Conservation (phyloP, 805 yeast genomes). For the Starmerella bombi region DNA sequence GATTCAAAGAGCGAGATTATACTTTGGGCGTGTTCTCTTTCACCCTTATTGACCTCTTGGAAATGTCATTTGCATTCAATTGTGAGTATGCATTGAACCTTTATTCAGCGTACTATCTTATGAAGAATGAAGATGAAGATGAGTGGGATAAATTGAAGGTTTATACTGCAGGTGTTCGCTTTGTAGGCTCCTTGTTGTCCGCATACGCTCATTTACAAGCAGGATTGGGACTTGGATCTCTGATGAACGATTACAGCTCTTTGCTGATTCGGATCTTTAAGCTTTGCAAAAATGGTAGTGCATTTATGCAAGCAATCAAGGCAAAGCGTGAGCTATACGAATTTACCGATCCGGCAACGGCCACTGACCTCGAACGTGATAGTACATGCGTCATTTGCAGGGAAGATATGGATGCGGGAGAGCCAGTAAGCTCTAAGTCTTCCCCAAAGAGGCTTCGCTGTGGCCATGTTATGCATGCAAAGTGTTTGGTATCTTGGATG, state of each 20-base stretch:
- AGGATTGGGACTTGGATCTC: constrained; percentile 29
- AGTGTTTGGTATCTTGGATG: constrained; percentile 86
- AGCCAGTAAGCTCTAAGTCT: constrained; percentile 15
- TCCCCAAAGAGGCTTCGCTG: constrained; percentile 69
- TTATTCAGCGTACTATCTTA: constrained; percentile 42
- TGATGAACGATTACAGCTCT: constrained; percentile 38
- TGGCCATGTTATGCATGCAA: constrained; percentile 77
- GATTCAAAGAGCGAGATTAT: constrained; percentile 5
- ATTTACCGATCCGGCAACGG: constrained; percentile 49
- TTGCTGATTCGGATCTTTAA: constrained; percentile 22
- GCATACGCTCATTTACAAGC: constrained; percentile 33
- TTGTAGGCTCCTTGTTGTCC: constrained; percentile 36
- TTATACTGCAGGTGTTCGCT: constrained; percentile 47
- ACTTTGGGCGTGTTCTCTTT: constrained; percentile 7
- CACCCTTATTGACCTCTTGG: constrained; percentile 44
- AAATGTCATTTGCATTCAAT: constrained; percentile 45
- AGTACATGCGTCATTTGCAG: constrained; percentile 76
- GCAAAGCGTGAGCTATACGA: constrained; percentile 49
- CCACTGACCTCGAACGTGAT: constrained; percentile 46
- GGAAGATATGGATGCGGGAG: constrained; percentile 51
- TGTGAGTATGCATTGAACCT: constrained; percentile 40
- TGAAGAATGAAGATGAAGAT: constrained; percentile 40
- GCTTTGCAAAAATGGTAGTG: constrained; percentile 23
- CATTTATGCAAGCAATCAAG: constrained; percentile 23
- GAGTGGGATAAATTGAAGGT: constrained; percentile 57